Percentiles rank a stretch among this genome's conserved stretches.
These are phyloP conservation scores for Leccinum fibrillosum DNA, from an alignment of 768 basidiomycete species.

Conservation along the genomic window DNA sequence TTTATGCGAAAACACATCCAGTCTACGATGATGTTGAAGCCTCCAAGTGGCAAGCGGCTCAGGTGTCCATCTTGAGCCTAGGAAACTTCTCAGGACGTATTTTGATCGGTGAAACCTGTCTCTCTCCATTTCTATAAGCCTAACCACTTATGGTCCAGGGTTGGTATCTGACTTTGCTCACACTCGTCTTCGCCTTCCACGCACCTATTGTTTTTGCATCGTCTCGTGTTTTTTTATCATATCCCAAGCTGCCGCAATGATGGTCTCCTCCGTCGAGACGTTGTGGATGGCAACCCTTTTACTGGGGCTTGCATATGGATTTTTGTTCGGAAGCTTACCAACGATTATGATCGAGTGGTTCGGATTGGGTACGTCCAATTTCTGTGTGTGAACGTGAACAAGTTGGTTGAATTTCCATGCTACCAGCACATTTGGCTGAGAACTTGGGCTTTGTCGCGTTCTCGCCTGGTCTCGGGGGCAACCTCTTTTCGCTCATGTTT, in stretches of 20 bases:
- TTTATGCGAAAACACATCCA: conserved; percentile 58
- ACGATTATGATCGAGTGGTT: conserved; percentile 88
- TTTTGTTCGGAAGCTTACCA: conserved; percentile 68
- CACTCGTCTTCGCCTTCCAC: conserved; percentile 53
- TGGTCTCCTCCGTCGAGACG: conserved; percentile 52
- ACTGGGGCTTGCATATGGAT: conserved; percentile 58
- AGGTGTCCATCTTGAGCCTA: conserved; percentile 80
- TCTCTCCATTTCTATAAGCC: not conserved
- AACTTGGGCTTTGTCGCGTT: conserved; percentile 82
- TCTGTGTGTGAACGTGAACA: conserved; percentile 1
- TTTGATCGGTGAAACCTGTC: conserved; percentile 51
- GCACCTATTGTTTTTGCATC: conserved; percentile 67
- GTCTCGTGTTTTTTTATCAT: conserved; percentile 66
- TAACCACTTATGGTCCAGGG: conserved; percentile 38
- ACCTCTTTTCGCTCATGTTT: conserved; percentile 81
- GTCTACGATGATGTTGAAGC: conserved; percentile 65
- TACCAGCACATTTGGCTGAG: conserved; percentile 70
- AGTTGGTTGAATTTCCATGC: not conserved
- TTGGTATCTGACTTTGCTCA: conserved; percentile 64
- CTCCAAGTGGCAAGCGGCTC: conserved; percentile 73
- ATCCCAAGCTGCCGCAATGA: conserved; percentile 62
- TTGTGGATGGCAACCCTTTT: conserved; percentile 53
- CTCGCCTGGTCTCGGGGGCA: conserved; percentile 72
- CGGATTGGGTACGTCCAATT: conserved; percentile 61
- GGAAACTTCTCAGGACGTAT: conserved; percentile 82